Evolutionary conservation across 2,329 filamentous ascomycete genomes (phyloP), one percentile per base, ranked within the genome.

Genomic region (Magnaporthiopsis incrustans): DNA sequence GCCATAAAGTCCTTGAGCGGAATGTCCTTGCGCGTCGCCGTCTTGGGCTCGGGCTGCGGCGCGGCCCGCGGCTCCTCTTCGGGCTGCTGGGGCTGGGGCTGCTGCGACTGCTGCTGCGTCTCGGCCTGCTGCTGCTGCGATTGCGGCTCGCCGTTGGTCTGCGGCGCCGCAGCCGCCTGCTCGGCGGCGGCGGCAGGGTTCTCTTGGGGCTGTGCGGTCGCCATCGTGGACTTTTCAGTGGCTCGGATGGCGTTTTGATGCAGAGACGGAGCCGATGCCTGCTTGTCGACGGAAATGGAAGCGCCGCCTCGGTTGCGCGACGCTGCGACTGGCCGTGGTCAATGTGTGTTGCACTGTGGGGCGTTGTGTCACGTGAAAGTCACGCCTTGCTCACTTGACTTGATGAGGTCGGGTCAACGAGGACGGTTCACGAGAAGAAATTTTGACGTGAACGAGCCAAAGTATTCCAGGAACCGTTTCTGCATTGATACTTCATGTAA

Each of bases 1-100:
- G 85, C 85, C 25, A 99, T 77, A 73, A 99, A 97, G 77, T 98
- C 94, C 73, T 93, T 90, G 68, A 99, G 79, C 56, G 90, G 96
- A 26, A 89, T 89, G 77, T 99, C 95, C 78, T 98, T 98, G 74
- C 92, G 91, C 63, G 89, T 88, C 1, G 90, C 88, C 67, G 91
- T 79, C 71, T 85, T 86, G 57, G 87, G 76, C 65, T 90, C 88
- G 7, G 82, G 76, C 10, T 67, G 56, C 15, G 67, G 30, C 2
- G 65, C 64, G 22, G 38, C 62, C 11, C 63, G 18, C 18, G 63
- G 62, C 38, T 59, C 61, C 7, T 65, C 61, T 63, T 63, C 61
- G 1, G 59, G 35, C 35, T 33, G 67, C 35, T 18, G 56, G n/a
- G 58, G 32, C 33, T 63, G 35, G 35, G 27, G 30, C 59, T 56